phyloP scores from a whole-genome alignment of 2,329 filamentous ascomycete species.

The Ceratocystis colombiana region DNA sequence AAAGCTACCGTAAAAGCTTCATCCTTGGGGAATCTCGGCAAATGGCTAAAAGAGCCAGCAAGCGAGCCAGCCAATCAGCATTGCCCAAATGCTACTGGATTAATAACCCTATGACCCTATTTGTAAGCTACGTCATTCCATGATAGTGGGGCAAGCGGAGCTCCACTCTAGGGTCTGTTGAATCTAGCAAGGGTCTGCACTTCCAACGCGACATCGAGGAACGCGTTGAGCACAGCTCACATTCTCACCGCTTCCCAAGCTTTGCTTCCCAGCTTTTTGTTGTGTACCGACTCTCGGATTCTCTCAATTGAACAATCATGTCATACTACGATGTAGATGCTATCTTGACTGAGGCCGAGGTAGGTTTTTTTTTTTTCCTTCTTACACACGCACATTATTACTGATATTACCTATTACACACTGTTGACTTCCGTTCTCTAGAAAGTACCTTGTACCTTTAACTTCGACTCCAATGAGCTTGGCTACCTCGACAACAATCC shows the following conservation, averaged over 20 bases:
- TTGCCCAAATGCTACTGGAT: background rate
- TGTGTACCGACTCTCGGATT: background rate
- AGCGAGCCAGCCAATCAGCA: slow-evolving; percentile 2
- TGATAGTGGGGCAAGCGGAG: background rate
- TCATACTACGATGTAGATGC: slow-evolving; percentile 79
- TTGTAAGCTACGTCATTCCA: slow-evolving; percentile 8
- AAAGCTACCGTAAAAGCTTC: background rate
- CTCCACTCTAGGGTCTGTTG: background rate
- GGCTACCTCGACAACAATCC: slow-evolving; percentile 84
- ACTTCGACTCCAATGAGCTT: slow-evolving; percentile 75
- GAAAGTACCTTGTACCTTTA: slow-evolving; percentile 94
- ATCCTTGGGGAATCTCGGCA: slow-evolving; percentile 2
- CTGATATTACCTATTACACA: slow-evolving; percentile 20
- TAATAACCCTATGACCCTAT: slow-evolving; percentile 2
- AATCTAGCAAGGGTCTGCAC: background rate
- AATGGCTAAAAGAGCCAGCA: background rate
- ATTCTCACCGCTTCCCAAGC: background rate
- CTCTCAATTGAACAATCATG: slow-evolving; percentile 33
- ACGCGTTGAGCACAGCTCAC: background rate
- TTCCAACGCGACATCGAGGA: background rate
- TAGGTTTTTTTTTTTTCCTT: slow-evolving; percentile 32
- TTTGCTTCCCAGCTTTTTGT: background rate
- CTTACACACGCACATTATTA: background rate
- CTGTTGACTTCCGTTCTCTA: slow-evolving; percentile 32
- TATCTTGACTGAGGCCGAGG: slow-evolving; percentile 76